Evolutionary conservation across 1,139 yeast species (phyloP).

Genomic region (Tardiomyces blankii): DNA sequence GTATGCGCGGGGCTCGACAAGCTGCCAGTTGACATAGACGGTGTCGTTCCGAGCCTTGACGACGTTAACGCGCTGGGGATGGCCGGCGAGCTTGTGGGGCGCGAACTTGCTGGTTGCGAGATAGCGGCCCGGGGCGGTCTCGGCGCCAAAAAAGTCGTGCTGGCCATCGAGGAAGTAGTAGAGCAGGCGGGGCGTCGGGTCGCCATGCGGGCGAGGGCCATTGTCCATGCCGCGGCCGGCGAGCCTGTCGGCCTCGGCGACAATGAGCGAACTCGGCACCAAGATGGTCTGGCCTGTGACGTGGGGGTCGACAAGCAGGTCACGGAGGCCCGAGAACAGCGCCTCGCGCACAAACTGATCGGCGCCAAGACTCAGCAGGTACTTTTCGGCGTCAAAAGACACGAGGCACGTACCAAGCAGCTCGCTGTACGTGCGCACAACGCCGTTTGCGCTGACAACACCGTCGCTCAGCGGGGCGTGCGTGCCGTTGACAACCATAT

Average conservation of each 20-base stretch:
- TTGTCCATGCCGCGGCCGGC: constrained; percentile 18
- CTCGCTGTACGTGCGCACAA: constrained; percentile 45
- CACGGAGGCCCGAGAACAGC: constrained; percentile 45
- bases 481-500: constrained; percentile 14
- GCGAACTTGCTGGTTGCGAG: constrained; percentile 5
- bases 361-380: constrained; percentile 59
- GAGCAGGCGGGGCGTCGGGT: constrained; percentile 29
- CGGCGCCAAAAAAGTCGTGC: constrained; percentile 24
- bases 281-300: constrained; percentile 47
- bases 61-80: constrained; percentile 19
- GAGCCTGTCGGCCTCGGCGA: constrained; percentile 2
- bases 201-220: constrained; percentile 22
- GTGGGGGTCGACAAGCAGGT: constrained; percentile 45
- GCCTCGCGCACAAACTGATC: constrained; percentile 61
- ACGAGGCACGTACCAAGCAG: constrained; percentile 21
- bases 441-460: constrained; percentile 44
- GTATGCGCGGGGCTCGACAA: constrained; percentile 28
- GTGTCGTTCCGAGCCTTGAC: constrained; percentile 21
- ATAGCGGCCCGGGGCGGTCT: constrained; percentile 2
- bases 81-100: constrained; percentile 33
- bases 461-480: constrained; percentile 31
- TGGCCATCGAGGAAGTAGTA: constrained; percentile 61
- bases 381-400: constrained; percentile 47
- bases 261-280: constrained; percentile 24
- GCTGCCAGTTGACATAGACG: constrained; percentile 36